Evolutionary conservation across 768 basidiomycete species (phyloP), one percentile per base, ranked within the genome.

Genomic region (Rhodotorula taiwanensis): DNA sequence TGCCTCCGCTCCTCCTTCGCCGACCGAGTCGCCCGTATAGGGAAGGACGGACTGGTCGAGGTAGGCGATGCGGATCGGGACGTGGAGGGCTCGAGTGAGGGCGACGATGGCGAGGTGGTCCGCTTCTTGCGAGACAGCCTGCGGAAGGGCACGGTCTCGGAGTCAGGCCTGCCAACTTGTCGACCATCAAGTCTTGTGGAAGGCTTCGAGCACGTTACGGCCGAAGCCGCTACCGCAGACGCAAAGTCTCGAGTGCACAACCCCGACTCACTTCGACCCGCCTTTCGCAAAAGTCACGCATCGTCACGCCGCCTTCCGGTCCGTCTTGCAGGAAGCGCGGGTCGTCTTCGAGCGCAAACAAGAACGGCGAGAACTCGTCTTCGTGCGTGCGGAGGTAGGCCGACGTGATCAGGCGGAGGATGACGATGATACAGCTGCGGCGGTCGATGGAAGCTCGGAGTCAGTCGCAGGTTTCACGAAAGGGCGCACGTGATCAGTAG

Each of bases 81-180:
- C 76, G 27, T 80, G 75, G 33, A 93, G 76, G 0, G 85, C 86
- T 39, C 82, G 78, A 23, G 85, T 81, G 16, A 94, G 79, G 2
- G 91, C 90, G 41, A 81, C 81, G 66, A 93, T 86, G 71, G 89
- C 87, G 16, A 86, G 84, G 67, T 93, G 85, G 69, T 93, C 91
- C 83, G 74, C 74, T 49, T 70, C 76, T 68, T 69, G 72, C 70
- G 25, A 69, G 73, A 62, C 73, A 66, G 62, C 50, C 61, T 62
- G 60, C 31, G 47, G 11, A 18, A 9, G 34, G n/a, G n/a, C n/a
- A n/a, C n/a, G n/a, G n/a, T n/a, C n/a, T n/a, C n/a, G n/a, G n/a
- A n/a, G n/a, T n/a, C n/a, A n/a, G n/a, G n/a, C n/a, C n/a, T n/a
- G n/a, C n/a, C n/a, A n/a, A n/a, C n/a, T n/a, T n/a, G n/a, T n/a